phyloP scores from a whole-genome alignment of 257 asterid species.

The Lavandula angustifolia region DNA sequence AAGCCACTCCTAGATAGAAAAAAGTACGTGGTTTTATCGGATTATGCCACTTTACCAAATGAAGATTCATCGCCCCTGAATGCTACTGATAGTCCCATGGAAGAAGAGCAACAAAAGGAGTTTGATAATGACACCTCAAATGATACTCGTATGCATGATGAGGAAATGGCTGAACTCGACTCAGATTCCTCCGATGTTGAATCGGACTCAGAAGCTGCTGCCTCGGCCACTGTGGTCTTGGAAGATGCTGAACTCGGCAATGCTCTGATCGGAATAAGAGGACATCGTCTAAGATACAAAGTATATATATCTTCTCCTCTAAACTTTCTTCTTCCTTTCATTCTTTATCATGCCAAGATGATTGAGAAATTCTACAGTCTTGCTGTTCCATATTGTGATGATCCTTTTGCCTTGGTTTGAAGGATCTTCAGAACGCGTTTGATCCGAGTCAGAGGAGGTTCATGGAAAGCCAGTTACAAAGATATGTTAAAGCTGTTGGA shows the following conservation, averaged over 20 bases:
- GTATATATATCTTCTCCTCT: slow-evolving; percentile 33
- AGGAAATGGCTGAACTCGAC: slow-evolving; percentile 65
- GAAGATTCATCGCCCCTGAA: slow-evolving; percentile 45
- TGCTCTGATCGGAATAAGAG: slow-evolving; percentile 66
- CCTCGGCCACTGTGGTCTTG: slow-evolving; percentile 32
- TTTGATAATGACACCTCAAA: slow-evolving; percentile 44
- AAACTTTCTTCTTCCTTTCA: background rate
- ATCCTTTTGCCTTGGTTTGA: slow-evolving; percentile 33
- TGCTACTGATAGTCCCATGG: slow-evolving; percentile 41
- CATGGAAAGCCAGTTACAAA: slow-evolving; percentile 56
- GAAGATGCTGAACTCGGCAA: slow-evolving; percentile 55
- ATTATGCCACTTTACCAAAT: slow-evolving; percentile 42
- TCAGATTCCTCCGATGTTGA: slow-evolving; percentile 66
- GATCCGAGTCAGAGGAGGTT: slow-evolving; percentile 55
- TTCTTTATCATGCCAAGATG: background rate
- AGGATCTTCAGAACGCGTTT: slow-evolving; percentile 72
- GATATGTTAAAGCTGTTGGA: slow-evolving; percentile 69
- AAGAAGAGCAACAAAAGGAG: slow-evolving; percentile 58
- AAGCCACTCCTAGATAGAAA: slow-evolving; percentile 75
- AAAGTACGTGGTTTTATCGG: slow-evolving; percentile 70
- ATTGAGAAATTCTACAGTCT: no score
- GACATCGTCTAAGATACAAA: slow-evolving; percentile 64
- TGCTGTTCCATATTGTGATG: slow-evolving; percentile 17
- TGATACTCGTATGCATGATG: slow-evolving; percentile 49
- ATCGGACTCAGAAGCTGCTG: slow-evolving; percentile 51